A percentile compares a stretch with the other conserved stretches of the same genome.
Evolutionary conservation across 352 stramenopile genomes (phyloP).

Genomic region (Pythium brachiatum): DNA sequence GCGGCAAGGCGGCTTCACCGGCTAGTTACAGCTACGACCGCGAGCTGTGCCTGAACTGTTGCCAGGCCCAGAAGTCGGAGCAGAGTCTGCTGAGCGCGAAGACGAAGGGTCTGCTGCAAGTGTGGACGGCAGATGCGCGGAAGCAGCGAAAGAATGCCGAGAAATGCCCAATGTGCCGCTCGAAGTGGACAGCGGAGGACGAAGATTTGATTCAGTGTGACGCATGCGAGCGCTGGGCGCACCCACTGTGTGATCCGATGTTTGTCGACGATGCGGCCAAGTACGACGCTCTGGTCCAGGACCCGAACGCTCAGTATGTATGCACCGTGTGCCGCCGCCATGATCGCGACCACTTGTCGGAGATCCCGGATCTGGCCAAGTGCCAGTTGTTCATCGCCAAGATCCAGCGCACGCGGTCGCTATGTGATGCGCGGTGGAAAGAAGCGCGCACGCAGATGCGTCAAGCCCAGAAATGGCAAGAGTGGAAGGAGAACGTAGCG

Average conservation of each 20-base stretch:
- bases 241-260: slow-evolving; percentile 69
- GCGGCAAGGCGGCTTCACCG: slow-evolving; percentile 38
- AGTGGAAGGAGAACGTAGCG: slow-evolving; percentile 67
- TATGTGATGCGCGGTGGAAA: slow-evolving; percentile 67
- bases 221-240: slow-evolving; percentile 79
- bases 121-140: slow-evolving; percentile 53
- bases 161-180: slow-evolving; percentile 73
- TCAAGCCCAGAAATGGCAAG: slow-evolving; percentile 63
- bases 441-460: slow-evolving; percentile 55
- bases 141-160: slow-evolving; percentile 61
- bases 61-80: slow-evolving; percentile 51
- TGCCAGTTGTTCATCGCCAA: slow-evolving; percentile 68
- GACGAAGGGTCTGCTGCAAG: slow-evolving; percentile 49
- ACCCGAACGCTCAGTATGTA: slow-evolving; percentile 69
- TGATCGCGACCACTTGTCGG: slow-evolving; percentile 47
- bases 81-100: slow-evolving; percentile 44
- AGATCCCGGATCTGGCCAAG: slow-evolving; percentile 43
- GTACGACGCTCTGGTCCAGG: slow-evolving; percentile 64
- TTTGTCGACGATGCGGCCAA: slow-evolving; percentile 55
- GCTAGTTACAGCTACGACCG: slow-evolving; percentile 66
- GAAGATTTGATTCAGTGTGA: slow-evolving; percentile 88
- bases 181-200: slow-evolving; percentile 68
- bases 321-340: slow-evolving; percentile 66
- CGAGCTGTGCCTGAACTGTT: slow-evolving; percentile 57
- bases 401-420: slow-evolving; percentile 64